A percentile compares a stretch with the other conserved stretches of the same genome.
Evolutionary conservation across 306 rosid genomes (phyloP).

Genomic region (Crataegus laevigata): DNA sequence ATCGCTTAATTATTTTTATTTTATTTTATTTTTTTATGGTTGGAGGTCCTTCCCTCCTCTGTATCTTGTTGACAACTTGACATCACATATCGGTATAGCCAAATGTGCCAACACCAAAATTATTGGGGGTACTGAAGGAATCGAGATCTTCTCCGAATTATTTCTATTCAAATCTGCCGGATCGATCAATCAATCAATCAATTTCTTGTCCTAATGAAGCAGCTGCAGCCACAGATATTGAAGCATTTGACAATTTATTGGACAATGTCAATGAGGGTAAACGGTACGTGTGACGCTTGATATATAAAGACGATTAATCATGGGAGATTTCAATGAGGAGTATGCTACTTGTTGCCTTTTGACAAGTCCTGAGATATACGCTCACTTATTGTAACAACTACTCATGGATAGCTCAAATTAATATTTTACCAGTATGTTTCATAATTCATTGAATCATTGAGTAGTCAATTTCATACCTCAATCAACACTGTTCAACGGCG

Average conservation of each 20-base stretch:
- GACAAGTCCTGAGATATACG: not conserved
- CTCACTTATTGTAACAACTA: conserved; percentile 6
- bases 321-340: not conserved
- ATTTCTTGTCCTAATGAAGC: not conserved
- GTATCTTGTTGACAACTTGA: not conserved
- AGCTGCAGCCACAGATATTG: not conserved
- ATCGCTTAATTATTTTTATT: not conserved
- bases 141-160: too few relatives aligned
- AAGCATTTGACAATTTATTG: not conserved
- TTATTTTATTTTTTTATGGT: not conserved
- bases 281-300: not conserved
- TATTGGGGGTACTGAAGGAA: not conserved
- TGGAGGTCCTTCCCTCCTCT: not conserved
- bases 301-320: not conserved
- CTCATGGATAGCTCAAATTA: not conserved
- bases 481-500: not conserved
- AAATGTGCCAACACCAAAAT: not conserved
- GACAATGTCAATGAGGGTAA: not conserved
- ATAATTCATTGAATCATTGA: not conserved
- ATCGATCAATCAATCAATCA: too few relatives aligned
- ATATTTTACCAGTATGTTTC: not conserved
- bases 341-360: not conserved
- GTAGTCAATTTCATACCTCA: not conserved
- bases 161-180: too few relatives aligned
- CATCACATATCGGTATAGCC: not conserved